phyloP scores from a whole-genome alignment of 2,329 filamentous ascomycete species.

The Diaporthe sp. region DNA sequence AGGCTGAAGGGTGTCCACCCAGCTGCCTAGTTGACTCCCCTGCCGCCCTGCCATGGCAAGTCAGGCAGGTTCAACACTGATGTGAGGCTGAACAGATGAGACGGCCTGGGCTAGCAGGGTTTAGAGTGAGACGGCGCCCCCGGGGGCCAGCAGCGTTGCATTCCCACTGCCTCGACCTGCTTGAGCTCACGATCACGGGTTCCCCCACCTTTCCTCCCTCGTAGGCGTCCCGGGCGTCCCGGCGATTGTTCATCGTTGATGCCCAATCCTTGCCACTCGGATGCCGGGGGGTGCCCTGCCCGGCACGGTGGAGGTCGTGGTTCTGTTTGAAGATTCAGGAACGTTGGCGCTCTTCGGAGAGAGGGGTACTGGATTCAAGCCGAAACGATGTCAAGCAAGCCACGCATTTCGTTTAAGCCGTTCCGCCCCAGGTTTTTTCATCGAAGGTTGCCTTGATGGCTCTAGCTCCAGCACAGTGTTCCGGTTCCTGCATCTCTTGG shows the following conservation, averaged over 20 bases:
- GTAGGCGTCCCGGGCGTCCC: background rate
- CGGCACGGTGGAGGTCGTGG: background rate
- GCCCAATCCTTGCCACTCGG: constrained; percentile 27
- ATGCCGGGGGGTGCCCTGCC: constrained; percentile 3
- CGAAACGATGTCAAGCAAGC: constrained; percentile 16
- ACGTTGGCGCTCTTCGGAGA: background rate
- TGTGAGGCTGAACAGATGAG: constrained; percentile 5
- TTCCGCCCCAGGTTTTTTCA: background rate
- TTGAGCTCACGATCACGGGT: constrained; percentile 30
- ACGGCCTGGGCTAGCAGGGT: constrained; percentile 12
- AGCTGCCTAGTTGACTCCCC: background rate
- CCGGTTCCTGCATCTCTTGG: constrained; percentile 15
- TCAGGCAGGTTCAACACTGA: constrained; percentile 5
- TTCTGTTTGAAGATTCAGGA: constrained; percentile 18
- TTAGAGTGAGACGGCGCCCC: background rate
- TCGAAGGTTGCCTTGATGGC: background rate
- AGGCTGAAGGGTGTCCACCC: constrained; percentile 2
- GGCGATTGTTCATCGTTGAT: background rate
- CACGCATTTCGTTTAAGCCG: constrained; percentile 15
- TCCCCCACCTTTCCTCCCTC: constrained; percentile 7
- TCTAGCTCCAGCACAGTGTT: background rate
- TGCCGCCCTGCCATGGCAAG: background rate
- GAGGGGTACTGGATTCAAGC: background rate
- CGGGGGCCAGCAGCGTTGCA: constrained; percentile 22
- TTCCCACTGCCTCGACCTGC: constrained; percentile 7